phyloP scores from a whole-genome alignment of 1,284 basidiomycete genomes.

The Mycena sp. region DNA sequence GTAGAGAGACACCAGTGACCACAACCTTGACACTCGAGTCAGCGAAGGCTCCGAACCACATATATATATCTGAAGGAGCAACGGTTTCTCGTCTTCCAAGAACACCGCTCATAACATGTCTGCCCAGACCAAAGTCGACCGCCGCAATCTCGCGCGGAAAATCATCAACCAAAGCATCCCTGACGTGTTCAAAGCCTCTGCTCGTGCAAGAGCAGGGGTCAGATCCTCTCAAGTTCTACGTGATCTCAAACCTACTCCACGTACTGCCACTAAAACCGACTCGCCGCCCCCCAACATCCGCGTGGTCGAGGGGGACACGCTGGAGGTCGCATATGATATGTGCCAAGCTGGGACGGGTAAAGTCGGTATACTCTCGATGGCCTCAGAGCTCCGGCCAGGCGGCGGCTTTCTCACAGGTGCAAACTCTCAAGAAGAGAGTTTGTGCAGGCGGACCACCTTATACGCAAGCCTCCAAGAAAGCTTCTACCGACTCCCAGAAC shows the following conservation, averaged over 20 bases:
- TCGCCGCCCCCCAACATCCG: constrained; percentile 14
- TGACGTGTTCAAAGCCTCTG: constrained; percentile 24
- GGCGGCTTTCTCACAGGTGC: constrained; percentile 32
- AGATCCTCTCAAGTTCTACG: constrained; percentile 21
- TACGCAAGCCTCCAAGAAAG: constrained; percentile 27
- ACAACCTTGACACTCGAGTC: too few species aligned
- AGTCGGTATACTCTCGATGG: constrained; percentile 33
- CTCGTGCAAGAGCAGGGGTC: constrained; percentile 26
- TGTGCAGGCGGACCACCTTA: constrained; percentile 34
- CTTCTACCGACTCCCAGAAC: constrained; percentile 33
- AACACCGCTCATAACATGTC: neutral
- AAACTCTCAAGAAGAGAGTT: constrained; percentile 32
- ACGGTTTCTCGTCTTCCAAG: too few species aligned
- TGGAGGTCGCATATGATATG: constrained; percentile 23
- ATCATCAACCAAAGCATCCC: constrained; percentile 30
- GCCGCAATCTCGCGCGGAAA: constrained; percentile 27
- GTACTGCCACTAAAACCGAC: neutral
- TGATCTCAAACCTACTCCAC: constrained; percentile 11
- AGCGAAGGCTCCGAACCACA: too few species aligned
- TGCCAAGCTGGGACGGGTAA: constrained; percentile 9
- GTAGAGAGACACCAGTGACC: too few species aligned
- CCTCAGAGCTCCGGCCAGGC: constrained; percentile 32
- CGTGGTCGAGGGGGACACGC: constrained; percentile 30
- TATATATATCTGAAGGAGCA: too few species aligned
- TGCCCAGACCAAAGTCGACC: constrained; percentile 19